Conservation (phyloP, 2,329 filamentous ascomycete genomes). For the Colletotrichum lini region DNA sequence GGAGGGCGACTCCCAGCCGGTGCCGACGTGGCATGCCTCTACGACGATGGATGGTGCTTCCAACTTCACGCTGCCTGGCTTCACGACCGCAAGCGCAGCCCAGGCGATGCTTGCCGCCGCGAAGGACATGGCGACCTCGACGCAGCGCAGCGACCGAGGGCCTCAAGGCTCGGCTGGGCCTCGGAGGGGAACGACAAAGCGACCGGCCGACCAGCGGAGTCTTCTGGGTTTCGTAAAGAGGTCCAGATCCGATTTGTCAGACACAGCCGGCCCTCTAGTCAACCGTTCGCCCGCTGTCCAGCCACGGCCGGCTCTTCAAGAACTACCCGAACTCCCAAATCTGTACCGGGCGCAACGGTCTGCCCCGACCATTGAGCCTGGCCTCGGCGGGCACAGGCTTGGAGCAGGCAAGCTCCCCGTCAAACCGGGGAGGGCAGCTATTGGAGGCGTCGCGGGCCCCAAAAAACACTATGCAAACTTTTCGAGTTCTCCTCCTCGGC, state of each 20-base stretch:
- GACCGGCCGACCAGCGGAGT: slow-evolving; percentile 57
- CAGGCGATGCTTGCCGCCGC: slow-evolving; percentile 57
- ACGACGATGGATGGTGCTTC: slow-evolving; percentile 75
- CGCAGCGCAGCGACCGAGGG: slow-evolving; percentile 41
- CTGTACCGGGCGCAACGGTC: slow-evolving; percentile 39
- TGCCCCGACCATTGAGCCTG: slow-evolving; percentile 48
- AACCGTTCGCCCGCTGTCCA: slow-evolving; percentile 38
- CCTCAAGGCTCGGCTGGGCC: slow-evolving; percentile 39
- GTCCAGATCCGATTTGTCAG: slow-evolving; percentile 35
- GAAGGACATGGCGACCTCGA: slow-evolving; percentile 41
- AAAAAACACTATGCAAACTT: slow-evolving; percentile 69
- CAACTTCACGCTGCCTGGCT: slow-evolving; percentile 73
- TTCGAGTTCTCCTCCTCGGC: slow-evolving; percentile 67
- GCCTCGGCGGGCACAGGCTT: slow-evolving; percentile 58
- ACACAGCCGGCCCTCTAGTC: neutral
- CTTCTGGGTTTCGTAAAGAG: slow-evolving; percentile 58
- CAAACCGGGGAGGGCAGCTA: slow-evolving; percentile 50
- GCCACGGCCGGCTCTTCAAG: slow-evolving; percentile 23
- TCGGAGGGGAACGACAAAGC: slow-evolving; percentile 50
- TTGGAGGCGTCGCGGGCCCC: slow-evolving; percentile 47
- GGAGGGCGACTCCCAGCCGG: slow-evolving; percentile 10
- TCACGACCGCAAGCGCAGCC: slow-evolving; percentile 74
- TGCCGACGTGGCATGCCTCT: slow-evolving; percentile 42
- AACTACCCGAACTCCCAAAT: slow-evolving; percentile 38
- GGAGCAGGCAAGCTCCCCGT: slow-evolving; percentile 52